Base-by-base conservation (phyloP, 352 stramenopile species). In the Pythium grandisporangium region DNA sequence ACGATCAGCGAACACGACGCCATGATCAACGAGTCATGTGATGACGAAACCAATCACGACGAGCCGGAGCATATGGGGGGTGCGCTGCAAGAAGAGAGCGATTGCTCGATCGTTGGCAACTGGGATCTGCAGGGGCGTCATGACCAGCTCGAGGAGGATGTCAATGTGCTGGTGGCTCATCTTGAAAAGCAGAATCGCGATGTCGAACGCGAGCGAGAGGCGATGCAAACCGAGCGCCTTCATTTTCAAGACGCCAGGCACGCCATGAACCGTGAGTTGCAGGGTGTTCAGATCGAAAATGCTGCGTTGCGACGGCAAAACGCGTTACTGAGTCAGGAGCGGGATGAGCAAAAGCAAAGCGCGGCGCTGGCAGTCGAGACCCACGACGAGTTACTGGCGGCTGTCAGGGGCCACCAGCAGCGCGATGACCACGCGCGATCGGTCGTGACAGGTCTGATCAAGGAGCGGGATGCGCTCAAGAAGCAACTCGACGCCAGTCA, bases 111-210 rank as follows among this genome's bases (percentile, higher is more conserved):
- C n/a, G n/a, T n/a, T n/a, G n/a, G n/a, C n/a, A n/a, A n/a, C n/a
- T n/a, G 40, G 13, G 44, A 50, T 8, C 14, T 37, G 2, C 10
- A 24, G 14, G 24, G 22, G 19, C 40, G 38, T 12, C 34, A 47
- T 22, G 35, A 47, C n/a, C 66, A 82, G 48, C 62, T 85, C 2
- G 59, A 70, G 45, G 56, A 70, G 34, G 69, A 85, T 43, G 37
- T 85, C 1, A 59, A 77, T 27, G 63, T 83, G 21, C 54, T 85
- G 8, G 72, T 60, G 11, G 53, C 58, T 6, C 72, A 85, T 26
- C 43, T 81, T 34, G 64, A 85, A 34, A 48, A 54, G 16, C 66
- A 78, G 26, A 60, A 59, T 17, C 45, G 41, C 34, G 39, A 42
- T 22, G 41, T 54, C 14, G 25, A 66, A 30, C 42, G 38, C 25